Base-by-base conservation (phyloP, 2,329 filamentous ascomycete species). In the Trichophyton simii region DNA sequence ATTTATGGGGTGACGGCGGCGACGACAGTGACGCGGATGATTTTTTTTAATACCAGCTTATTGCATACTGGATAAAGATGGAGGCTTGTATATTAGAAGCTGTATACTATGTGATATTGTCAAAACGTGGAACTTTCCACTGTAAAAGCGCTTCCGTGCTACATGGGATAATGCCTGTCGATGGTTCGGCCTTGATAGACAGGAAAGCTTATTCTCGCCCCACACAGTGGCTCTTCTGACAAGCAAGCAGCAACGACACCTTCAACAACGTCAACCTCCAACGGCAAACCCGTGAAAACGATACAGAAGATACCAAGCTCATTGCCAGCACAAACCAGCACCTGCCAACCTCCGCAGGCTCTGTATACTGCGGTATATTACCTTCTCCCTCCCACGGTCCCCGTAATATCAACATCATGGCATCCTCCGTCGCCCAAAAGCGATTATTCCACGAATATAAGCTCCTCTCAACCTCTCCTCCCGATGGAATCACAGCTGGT, bases 381-480 rank as follows among this genome's bases (percentile, higher is more conserved):
- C 22, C 3, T 22, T 22, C 4, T 28, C 46, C 2, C 22, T 28
- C 11, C 46, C 46, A 6, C 15, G 2, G 9, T 11, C 9, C 9
- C 9, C 52, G 11, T 9, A 36, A 36, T 25, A n/a, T 8, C 52
- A 5, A 48, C 38, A 57, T 31, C 22, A 81, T 81, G 79, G 69
- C 71, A 55, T 73, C 78, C 2, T 76, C 77, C 13, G 81, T 84
- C 34, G 83, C 83, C 52, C 81, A 83, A 46, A 85, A 85, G 68
- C 91, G 94, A 48, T 88, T 99, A 68, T 91, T 97, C 73, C 89
- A 92, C 77, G 94, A 99, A 80, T 99, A 99, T 81, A 89, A 89
- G 72, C 86, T 88, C 65, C 87, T 99, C 65, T 94, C 91, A 65
- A 92, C 90, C 71, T 94, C 95, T 76, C 90, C 92, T 0, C 92